phyloP scores from a whole-genome alignment of 2,329 filamentous ascomycete species.

The Drechslerella coelobrocha region DNA sequence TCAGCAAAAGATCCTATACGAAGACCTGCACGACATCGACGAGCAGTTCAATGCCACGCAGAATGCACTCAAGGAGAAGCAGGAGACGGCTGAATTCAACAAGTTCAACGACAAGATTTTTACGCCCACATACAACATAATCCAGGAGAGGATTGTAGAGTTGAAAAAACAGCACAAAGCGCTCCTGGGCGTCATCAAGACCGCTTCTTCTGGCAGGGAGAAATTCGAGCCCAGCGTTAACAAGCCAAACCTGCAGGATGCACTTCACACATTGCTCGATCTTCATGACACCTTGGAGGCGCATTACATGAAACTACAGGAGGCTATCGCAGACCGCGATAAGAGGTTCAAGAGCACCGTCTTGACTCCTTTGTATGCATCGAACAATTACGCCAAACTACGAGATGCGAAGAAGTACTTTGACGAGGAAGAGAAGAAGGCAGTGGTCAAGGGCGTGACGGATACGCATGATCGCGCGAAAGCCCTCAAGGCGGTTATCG shows the following conservation, averaged over 20 bases:
- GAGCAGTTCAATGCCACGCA: conserved; percentile 54
- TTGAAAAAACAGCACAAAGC: conserved; percentile 54
- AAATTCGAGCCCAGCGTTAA: conserved; percentile 27
- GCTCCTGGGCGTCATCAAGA: conserved; percentile 48
- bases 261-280: conserved; percentile 50
- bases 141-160: conserved; percentile 55
- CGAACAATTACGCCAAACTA: conserved; percentile 54
- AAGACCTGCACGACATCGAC: conserved; percentile 55
- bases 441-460: conserved; percentile 42
- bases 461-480: conserved; percentile 49
- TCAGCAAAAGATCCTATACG: conserved; percentile 55
- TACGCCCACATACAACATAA: conserved; percentile 53
- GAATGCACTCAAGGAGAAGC: conserved; percentile 52
- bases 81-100: conserved; percentile 55
- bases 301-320: conserved; percentile 54
- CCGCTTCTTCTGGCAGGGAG: conserved; percentile 43
- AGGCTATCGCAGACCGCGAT: conserved; percentile 53
- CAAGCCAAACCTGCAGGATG: conserved; percentile 53
- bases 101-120: conserved; percentile 55
- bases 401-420: conserved; percentile 55
- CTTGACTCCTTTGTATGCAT: conserved; percentile 53
- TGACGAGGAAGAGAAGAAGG: conserved; percentile 55
- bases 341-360: conserved; percentile 54
- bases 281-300: conserved; percentile 52
- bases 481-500: conserved; percentile 41